Base-by-base conservation (phyloP, 352 stramenopile species). In the Discostella stelligera region DNA sequence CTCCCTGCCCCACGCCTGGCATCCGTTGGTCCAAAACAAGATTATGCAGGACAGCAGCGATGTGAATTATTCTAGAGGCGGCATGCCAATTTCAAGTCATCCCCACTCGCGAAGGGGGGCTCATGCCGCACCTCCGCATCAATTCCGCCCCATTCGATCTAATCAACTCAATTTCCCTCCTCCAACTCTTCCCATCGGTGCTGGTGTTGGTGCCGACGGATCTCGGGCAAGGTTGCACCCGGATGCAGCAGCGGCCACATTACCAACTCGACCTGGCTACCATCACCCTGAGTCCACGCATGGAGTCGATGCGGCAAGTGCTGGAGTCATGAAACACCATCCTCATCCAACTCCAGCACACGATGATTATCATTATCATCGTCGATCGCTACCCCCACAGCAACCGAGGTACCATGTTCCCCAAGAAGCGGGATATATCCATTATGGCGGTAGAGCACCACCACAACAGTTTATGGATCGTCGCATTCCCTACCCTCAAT, bases 1-100 rank as follows among this genome's bases (percentile, higher is more conserved):
- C 14, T 65, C 39, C 6, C 16, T 71, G 8, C 39, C 30, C 23
- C 72, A 80, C 55, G 65, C 72, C 37, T 80, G 72, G 72, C 72
- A 80, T 66, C 72, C 72, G 11, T 71, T 58, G 18, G 32, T 32
- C 37, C 37, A 37, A 11, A 18, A 16, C 3, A 61, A 37, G 7
- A 44, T 44, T 2, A 44, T 44, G 7, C 11, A 41, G 4, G 32
- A 41, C 18, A 53, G 37, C 16, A 14, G 18, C 18, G 25, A 30
- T 32, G 6, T 11, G 20, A 64, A 64, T 49, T 64, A 64, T 25
- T 5, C 55, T 3, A 21, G 25, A 25, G 30, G 55, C 18, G 54
- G 27, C 37, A 44, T 44, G 37, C 27, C 27, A 16, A 30, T 37
- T 44, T 14, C 25, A 23, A 20, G 25, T 54, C 25, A 27, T 49